Conservation (phyloP, 352 stramenopile genomes). For the Globisporangium megalacanthum region DNA sequence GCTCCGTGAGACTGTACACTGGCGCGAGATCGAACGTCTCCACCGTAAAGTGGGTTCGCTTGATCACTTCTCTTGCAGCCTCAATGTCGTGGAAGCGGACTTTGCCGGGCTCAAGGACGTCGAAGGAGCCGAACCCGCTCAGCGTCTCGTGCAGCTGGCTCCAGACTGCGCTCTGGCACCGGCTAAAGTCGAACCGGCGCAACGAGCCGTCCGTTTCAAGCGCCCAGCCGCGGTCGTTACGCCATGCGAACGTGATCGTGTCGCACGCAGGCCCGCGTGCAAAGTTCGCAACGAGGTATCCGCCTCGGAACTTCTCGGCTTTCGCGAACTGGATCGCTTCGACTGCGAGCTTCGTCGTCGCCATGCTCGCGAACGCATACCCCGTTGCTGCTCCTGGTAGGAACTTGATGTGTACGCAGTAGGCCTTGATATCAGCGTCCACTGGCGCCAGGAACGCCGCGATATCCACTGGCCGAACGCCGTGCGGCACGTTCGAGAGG, state of each 20-base stretch:
- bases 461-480: constrained; percentile 37
- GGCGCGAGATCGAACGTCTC: constrained; percentile 52
- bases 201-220: constrained; percentile 39
- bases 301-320: constrained; percentile 30
- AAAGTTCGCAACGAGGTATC: constrained; percentile 55
- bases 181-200: constrained; percentile 37
- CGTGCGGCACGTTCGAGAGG: constrained; percentile 51
- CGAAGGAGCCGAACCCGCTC: constrained; percentile 40
- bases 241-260: constrained; percentile 62
- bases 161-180: constrained; percentile 40
- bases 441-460: constrained; percentile 43
- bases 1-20: constrained; percentile 65
- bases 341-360: constrained; percentile 40
- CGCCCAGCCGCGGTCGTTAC: constrained; percentile 20
- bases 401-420: constrained; percentile 59
- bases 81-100: constrained; percentile 53
- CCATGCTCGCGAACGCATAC: constrained; percentile 68
- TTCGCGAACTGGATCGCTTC: constrained; percentile 48
- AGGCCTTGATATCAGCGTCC: constrained; percentile 35
- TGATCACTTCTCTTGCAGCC: constrained; percentile 52
- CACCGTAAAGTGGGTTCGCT: constrained; percentile 36
- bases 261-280: constrained; percentile 58
- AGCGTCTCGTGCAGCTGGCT: constrained; percentile 35
- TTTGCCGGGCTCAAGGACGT: constrained; percentile 32
- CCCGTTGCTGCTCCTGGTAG: constrained; percentile 18